These are phyloP conservation scores for Pleurotus djamor DNA, from an alignment of 768 basidiomycete genomes.

Conservation along the genomic window DNA sequence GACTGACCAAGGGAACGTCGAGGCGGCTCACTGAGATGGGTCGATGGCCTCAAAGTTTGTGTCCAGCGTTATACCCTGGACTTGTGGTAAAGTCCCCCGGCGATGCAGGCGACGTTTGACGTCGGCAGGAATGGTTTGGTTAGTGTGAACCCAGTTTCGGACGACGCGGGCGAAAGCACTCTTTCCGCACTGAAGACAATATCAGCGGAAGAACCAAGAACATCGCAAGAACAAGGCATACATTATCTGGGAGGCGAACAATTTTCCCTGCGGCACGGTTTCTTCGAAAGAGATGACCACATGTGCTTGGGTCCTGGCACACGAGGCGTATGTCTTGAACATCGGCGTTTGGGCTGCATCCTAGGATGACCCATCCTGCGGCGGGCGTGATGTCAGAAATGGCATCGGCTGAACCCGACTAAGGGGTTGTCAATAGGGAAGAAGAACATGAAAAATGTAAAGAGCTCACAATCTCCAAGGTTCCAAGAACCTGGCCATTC, in stretches of 20 bases:
- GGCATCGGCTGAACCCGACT: neutral
- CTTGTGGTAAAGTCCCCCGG: constrained; percentile 27
- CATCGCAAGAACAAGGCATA: constrained; percentile 26
- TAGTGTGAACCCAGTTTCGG: constrained; percentile 32
- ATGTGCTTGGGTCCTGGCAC: constrained; percentile 14
- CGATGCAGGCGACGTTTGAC: constrained; percentile 22
- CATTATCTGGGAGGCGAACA: constrained; percentile 50
- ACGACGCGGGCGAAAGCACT: constrained; percentile 40
- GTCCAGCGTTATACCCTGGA: constrained; percentile 39
- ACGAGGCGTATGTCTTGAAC: constrained; percentile 3
- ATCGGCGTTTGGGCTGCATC: constrained; percentile 2
- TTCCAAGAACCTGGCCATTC: neutral
- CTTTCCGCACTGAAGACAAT: constrained; percentile 30
- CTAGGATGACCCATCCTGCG: constrained; percentile 1
- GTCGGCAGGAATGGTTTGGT: constrained; percentile 38
- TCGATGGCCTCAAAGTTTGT: constrained; percentile 32
- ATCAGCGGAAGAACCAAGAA: neutral
- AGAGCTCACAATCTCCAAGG: neutral
- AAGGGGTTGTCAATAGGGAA: neutral
- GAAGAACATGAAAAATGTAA: neutral
- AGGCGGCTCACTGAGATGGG: constrained; percentile 2
- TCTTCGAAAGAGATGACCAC: constrained; percentile 35
- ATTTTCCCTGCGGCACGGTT: constrained; percentile 43
- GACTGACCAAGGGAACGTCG: too few species aligned
- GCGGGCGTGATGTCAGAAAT: constrained; percentile 6